These are phyloP conservation scores for Tetrapisispora arboricola DNA, from an alignment of 805 yeast genomes.

Conservation along the genomic window DNA sequence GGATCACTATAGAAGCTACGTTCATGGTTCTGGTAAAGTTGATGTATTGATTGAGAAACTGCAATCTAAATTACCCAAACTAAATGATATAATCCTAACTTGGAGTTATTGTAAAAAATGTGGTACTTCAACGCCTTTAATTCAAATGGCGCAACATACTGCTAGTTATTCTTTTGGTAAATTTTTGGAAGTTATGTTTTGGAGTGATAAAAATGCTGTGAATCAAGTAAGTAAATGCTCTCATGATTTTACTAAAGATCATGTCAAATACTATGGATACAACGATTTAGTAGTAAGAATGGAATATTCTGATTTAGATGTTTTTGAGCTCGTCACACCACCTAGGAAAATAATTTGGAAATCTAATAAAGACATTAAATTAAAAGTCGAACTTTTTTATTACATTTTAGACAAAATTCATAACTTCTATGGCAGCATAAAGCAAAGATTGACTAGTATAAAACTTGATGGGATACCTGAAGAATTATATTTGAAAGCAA, in stretches of 20 bases:
- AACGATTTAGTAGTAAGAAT: conserved; percentile 69
- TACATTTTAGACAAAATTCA: conserved; percentile 43
- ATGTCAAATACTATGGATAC: conserved; percentile 73
- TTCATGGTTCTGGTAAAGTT: conserved; percentile 75
- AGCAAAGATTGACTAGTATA: conserved; percentile 62
- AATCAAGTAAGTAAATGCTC: conserved; percentile 56
- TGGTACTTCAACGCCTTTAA: conserved; percentile 59
- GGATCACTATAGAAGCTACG: conserved; percentile 79
- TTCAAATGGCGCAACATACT: conserved; percentile 75
- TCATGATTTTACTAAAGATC: conserved; percentile 76
- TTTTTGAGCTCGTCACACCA: conserved; percentile 74
- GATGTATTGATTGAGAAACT: conserved; percentile 63
- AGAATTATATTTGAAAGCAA: conserved; percentile 65
- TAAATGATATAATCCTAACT: conserved; percentile 61
- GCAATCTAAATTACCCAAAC: conserved; percentile 45
- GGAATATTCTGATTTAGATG: conserved; percentile 65
- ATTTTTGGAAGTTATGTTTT: conserved; percentile 75
- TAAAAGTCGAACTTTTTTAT: conserved; percentile 54
- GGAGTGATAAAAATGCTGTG: conserved; percentile 48
- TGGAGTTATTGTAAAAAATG: conserved; percentile 91
- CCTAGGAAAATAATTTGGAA: conserved; percentile 59
- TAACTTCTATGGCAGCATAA: conserved; percentile 62
- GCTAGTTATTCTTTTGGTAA: conserved; percentile 93
- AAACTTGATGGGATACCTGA: conserved; percentile 60
- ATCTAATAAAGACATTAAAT: conserved; percentile 54